phyloP scores from a whole-genome alignment of 2,329 filamentous ascomycete species.

The Fusarium annulatum region DNA sequence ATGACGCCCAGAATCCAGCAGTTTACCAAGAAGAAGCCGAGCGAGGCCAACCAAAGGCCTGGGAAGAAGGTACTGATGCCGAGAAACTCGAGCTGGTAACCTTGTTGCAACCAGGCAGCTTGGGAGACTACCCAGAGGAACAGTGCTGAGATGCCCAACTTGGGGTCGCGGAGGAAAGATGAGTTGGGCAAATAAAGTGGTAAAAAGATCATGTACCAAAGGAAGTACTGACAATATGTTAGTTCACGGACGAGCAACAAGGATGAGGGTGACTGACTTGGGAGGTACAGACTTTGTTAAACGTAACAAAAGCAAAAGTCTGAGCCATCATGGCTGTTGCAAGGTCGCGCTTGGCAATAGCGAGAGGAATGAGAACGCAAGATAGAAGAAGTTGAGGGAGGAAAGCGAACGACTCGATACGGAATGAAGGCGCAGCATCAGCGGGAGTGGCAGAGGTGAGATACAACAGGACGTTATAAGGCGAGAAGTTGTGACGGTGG shows the following conservation, averaged over 20 bases:
- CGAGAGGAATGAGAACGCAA: constrained; percentile 78
- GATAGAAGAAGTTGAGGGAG: constrained; percentile 87
- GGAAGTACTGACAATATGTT: constrained; percentile 78
- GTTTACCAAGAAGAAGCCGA: constrained; percentile 87
- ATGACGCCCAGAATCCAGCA: constrained; percentile 88
- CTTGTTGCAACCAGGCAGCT: constrained; percentile 80
- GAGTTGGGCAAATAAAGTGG: constrained; percentile 90
- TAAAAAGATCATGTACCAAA: constrained; percentile 96
- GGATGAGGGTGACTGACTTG: constrained; percentile 70
- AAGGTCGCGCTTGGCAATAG: constrained; percentile 83
- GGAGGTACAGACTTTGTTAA: constrained; percentile 99
- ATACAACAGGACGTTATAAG: constrained; percentile 93
- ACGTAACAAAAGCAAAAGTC: constrained; percentile 96
- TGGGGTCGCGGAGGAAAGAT: constrained; percentile 70
- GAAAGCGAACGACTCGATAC: constrained; percentile 85
- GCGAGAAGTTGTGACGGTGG: constrained; percentile 98
- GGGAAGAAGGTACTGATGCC: constrained; percentile 87
- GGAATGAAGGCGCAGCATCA: constrained; percentile 48
- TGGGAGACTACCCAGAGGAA: constrained; percentile 81
- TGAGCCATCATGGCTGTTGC: constrained; percentile 90
- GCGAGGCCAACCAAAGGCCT: constrained; percentile 79
- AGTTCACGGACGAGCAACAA: constrained; percentile 4
- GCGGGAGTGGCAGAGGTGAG: constrained; percentile 75
- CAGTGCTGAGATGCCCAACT: constrained; percentile 73
- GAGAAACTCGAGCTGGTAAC: constrained; percentile 80